A percentile compares a stretch with the other conserved stretches of the same genome.
phyloP scores from a whole-genome alignment of 2,329 filamentous ascomycete species.

The Phaeosphaeria sp. region DNA sequence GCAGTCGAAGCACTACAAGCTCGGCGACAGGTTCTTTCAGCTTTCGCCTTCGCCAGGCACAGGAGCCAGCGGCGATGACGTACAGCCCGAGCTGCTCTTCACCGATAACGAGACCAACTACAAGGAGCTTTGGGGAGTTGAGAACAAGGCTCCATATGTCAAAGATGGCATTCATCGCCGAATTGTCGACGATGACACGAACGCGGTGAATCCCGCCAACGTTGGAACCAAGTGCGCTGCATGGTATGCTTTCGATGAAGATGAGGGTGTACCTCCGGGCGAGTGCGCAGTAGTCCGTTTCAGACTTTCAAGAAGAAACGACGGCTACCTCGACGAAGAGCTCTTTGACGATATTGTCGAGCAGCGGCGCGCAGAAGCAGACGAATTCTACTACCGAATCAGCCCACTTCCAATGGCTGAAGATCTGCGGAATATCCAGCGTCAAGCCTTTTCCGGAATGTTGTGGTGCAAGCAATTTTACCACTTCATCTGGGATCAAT shows the following conservation, averaged over 20 bases:
- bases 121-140: conserved; percentile 73
- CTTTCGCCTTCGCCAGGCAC: conserved; percentile 90
- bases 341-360: conserved; percentile 91
- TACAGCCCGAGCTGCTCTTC: conserved; percentile 85
- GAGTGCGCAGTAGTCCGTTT: conserved; percentile 97
- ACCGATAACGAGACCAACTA: conserved; percentile 97
- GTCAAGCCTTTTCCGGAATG: conserved; percentile 94
- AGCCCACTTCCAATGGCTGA: conserved; percentile 93
- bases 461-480: conserved; percentile 99
- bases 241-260: conserved; percentile 92
- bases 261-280: conserved; percentile 83
- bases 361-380: conserved; percentile 83
- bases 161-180: conserved; percentile 94
- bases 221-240: conserved; percentile 88
- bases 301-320: conserved; percentile 77
- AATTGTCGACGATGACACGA: conserved; percentile 82
- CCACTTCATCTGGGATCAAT: conserved; percentile 96
- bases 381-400: conserved; percentile 94
- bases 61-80: conserved; percentile 78
- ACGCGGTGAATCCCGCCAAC: conserved; percentile 79
- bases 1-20: conserved; percentile 77
- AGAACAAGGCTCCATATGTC: conserved; percentile 82
- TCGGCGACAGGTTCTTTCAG: conserved; percentile 84
- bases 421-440: conserved; percentile 91
- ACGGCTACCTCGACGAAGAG: conserved; percentile 88